phyloP scores from a whole-genome alignment of 2,329 filamentous ascomycete species.

The Pseudopithomyces chartarum region DNA sequence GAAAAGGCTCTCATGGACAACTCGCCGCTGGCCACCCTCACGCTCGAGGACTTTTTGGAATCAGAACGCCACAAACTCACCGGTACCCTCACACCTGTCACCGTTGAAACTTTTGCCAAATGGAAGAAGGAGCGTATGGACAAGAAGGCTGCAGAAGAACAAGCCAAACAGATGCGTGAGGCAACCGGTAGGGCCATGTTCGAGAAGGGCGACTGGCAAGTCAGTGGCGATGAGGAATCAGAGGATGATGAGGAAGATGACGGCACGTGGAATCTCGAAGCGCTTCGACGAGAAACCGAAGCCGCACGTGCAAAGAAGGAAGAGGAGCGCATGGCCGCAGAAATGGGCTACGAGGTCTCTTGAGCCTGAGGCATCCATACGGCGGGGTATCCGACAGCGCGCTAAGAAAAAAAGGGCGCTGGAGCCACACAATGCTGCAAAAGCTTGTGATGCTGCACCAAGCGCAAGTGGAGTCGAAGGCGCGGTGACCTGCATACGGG shows the following conservation, averaged over 20 bases:
- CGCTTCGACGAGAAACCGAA: conserved; percentile 84
- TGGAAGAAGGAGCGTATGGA: conserved; percentile 95
- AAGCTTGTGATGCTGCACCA: conserved; percentile 34
- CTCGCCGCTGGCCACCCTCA: conserved; percentile 90
- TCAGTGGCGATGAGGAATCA: conserved; percentile 56
- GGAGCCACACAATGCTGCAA: conserved; percentile 38
- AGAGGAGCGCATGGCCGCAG: conserved; percentile 64
- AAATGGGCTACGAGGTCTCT: conserved; percentile 24
- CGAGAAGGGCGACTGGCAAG: conserved; percentile 86
- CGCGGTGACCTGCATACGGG: conserved; percentile 1
- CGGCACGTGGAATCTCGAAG: conserved; percentile 77
- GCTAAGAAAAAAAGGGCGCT: conserved; percentile 9
- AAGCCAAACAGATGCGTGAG: conserved; percentile 89
- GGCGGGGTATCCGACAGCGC: neutral
- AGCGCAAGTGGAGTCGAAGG: neutral
- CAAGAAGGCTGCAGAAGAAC: conserved; percentile 94
- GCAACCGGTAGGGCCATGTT: conserved; percentile 94
- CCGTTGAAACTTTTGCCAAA: conserved; percentile 86
- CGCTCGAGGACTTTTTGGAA: conserved; percentile 95
- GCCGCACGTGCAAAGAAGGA: conserved; percentile 74
- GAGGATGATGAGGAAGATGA: conserved; percentile 63
- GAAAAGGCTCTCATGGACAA: conserved; percentile 98
- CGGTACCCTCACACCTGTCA: conserved; percentile 90
- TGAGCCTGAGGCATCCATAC: conserved; percentile 8
- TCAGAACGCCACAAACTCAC: conserved; percentile 94